Percentiles rank a stretch among this genome's conserved stretches.
Conservation (phyloP, 139 green algal genomes). For the Coelastrella sp. region DNA sequence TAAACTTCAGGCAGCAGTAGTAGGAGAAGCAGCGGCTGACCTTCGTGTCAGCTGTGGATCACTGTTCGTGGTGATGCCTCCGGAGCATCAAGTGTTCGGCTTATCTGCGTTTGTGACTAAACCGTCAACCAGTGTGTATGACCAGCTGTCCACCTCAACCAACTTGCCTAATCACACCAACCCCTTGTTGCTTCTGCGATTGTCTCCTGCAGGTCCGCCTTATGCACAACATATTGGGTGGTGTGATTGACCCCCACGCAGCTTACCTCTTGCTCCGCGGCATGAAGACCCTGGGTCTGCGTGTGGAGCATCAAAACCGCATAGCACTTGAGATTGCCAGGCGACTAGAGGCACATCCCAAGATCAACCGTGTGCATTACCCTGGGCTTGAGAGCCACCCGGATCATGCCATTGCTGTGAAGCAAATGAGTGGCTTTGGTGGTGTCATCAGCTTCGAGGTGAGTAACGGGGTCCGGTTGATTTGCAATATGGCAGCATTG, state of each 20-base stretch:
- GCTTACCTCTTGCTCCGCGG: slow-evolving; percentile 97
- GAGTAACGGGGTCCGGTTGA: background rate
- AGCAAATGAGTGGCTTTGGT: slow-evolving; percentile 97
- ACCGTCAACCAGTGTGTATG: too few species aligned
- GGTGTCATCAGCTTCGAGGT: slow-evolving; percentile 97
- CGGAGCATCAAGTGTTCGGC: too few species aligned
- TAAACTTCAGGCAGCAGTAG: too few species aligned
- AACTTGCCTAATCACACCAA: too few species aligned
- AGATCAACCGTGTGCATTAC: slow-evolving; percentile 84
- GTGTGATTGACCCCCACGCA: slow-evolving; percentile 97
- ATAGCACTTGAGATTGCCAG: slow-evolving; percentile 77
- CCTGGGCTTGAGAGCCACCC: slow-evolving; percentile 91
- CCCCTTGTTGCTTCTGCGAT: background rate
- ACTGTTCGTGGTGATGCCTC: too few species aligned
- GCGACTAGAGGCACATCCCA: slow-evolving; percentile 91
- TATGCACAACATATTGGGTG: slow-evolving; percentile 98
- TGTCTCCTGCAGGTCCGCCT: slow-evolving; percentile 64
- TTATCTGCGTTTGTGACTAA: too few species aligned
- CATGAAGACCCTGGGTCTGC: slow-evolving; percentile 97
- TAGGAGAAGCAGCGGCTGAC: too few species aligned
- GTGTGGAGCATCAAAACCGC: slow-evolving; percentile 90
- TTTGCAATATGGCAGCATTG: too few species aligned
- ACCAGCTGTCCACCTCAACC: too few species aligned
- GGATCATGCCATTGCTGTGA: slow-evolving; percentile 94
- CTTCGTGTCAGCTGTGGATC: too few species aligned